phyloP scores from a whole-genome alignment of 805 yeast species.

The Wickerhamiella vanderwaltii region DNA sequence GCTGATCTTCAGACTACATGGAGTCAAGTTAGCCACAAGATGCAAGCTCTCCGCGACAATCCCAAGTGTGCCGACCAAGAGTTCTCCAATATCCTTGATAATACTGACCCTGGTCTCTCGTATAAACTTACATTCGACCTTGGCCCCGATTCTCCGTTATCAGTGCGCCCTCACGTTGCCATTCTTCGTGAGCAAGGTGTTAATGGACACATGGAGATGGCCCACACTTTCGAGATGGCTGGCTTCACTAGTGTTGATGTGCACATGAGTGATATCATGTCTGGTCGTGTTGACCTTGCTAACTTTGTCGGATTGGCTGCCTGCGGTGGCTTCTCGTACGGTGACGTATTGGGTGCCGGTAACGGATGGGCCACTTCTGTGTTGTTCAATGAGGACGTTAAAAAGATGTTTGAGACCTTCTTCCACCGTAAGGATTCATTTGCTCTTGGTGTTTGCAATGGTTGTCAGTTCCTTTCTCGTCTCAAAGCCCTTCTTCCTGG shows the following conservation, averaged over 20 bases:
- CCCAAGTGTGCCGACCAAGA: conserved; percentile 87
- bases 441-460: conserved; percentile 97
- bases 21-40: conserved; percentile 77
- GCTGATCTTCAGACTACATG: conserved; percentile 67
- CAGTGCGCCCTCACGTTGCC: conserved; percentile 69
- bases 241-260: conserved; percentile 92
- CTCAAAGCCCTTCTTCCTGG: conserved; percentile 84
- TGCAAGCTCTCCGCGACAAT: conserved; percentile 88
- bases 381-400: conserved; percentile 63
- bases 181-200: conserved; percentile 97
- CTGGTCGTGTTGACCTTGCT: conserved; percentile 51
- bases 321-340: conserved; percentile 98
- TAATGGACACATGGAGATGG: conserved; percentile 97
- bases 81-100: conserved; percentile 58
- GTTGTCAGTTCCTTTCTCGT: conserved; percentile 90
- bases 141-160: conserved; percentile 20
- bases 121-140: conserved; percentile 67
- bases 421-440: conserved; percentile 87
- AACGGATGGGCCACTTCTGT: conserved; percentile 99
- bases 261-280: conserved; percentile 85
- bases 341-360: conserved; percentile 98
- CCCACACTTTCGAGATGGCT: conserved; percentile 88
- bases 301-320: conserved; percentile 91
- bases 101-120: conserved; percentile 78
- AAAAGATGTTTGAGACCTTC: conserved; percentile 63